Conservation (phyloP, 371 early-diverging fungal genomes). For the Thermomucor indicae-seudaticae region DNA sequence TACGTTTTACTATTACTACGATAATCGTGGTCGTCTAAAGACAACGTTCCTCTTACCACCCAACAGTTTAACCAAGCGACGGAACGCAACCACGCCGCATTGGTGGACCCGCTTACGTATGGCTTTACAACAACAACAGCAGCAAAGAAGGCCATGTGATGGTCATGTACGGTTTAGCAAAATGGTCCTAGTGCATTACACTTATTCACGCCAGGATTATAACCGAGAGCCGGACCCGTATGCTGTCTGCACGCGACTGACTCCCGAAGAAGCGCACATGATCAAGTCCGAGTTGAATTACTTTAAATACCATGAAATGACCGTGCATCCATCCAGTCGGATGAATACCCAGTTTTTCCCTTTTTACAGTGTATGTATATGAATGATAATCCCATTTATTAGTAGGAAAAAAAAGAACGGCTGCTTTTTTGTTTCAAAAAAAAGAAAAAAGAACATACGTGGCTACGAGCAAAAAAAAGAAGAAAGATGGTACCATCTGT, state of each 20-base stretch:
- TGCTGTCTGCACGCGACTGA: constrained; percentile 50
- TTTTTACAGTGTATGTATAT: constrained; percentile 1
- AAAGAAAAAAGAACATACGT: no score
- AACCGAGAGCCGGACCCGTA: constrained; percentile 62
- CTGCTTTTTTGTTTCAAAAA: no score
- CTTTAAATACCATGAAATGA: constrained; percentile 71
- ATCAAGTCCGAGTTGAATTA: constrained; percentile 72
- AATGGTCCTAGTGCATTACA: constrained; percentile 39
- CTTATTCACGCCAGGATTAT: constrained; percentile 63
- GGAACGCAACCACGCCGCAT: no score
- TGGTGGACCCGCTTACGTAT: no score
- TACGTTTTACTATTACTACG: no score
- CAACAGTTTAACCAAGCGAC: no score
- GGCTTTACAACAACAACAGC: background rate
- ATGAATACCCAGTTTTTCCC: constrained; percentile 65
- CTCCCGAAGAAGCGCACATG: constrained; percentile 50
- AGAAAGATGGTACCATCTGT: no score
- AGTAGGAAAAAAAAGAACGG: no score
- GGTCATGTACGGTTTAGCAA: constrained; percentile 16
- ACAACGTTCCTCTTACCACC: no score
- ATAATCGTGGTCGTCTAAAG: no score
- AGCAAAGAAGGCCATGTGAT: background rate
- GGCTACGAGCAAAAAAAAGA: no score
- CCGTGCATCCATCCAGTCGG: constrained; percentile 63
- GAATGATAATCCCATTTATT: no score